A percentile compares a stretch with the other conserved stretches of the same genome.
These are phyloP conservation scores for Starmerella sirachaensis DNA, from an alignment of 805 yeast species.

Conservation along the genomic window DNA sequence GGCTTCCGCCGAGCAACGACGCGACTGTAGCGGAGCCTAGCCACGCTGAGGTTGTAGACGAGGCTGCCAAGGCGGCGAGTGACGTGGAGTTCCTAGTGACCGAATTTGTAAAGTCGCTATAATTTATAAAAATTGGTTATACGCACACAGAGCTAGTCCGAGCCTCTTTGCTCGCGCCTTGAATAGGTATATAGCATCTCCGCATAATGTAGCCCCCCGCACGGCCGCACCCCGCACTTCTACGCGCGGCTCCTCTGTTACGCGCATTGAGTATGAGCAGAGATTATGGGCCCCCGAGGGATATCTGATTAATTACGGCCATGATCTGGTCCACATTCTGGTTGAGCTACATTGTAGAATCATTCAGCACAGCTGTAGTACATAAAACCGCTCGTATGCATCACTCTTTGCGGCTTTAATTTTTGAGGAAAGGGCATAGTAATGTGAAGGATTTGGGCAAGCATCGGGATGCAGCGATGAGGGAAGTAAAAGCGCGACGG, in stretches of 20 bases:
- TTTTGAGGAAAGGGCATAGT: too few relatives aligned
- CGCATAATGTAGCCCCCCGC: neutral
- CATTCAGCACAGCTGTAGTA: too few relatives aligned
- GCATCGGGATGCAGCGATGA: too few relatives aligned
- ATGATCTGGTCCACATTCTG: too few relatives aligned
- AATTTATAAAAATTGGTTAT: neutral
- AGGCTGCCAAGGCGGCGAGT: conserved; percentile 64
- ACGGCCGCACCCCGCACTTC: neutral
- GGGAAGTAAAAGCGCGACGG: too few relatives aligned
- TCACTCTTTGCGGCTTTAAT: too few relatives aligned
- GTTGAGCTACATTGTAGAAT: too few relatives aligned
- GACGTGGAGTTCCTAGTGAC: conserved; percentile 64
- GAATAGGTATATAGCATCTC: neutral
- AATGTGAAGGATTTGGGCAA: too few relatives aligned
- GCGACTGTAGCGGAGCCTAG: conserved; percentile 67
- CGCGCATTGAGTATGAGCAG: too few relatives aligned
- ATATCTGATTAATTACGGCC: too few relatives aligned
- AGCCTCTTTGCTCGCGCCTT: neutral
- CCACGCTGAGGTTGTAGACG: conserved; percentile 82
- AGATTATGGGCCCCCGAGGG: too few relatives aligned
- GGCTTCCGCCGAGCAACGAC: conserved; percentile 11
- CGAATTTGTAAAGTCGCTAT: conserved; percentile 15
- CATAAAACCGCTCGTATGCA: too few relatives aligned
- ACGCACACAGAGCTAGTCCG: neutral
- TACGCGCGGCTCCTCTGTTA: neutral